Conservation (phyloP, 73 alveolate species). For the Vitrella brassicaformis region DNA sequence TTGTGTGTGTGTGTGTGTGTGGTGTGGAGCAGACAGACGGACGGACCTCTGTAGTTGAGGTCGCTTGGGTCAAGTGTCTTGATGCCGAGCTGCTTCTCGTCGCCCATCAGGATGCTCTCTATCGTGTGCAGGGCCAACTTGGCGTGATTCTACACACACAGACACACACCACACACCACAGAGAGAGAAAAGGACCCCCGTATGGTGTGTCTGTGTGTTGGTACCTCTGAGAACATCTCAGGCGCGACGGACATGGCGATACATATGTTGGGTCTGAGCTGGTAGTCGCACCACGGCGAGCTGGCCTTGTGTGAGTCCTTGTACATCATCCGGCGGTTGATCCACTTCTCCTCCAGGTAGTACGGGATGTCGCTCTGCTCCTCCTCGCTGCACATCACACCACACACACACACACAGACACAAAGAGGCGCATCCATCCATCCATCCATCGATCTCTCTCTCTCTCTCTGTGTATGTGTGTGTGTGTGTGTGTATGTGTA, state of each 20-base stretch:
- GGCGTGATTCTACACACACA: too few species aligned
- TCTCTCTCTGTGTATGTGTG: too few species aligned
- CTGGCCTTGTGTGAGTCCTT: slow-evolving; percentile 46
- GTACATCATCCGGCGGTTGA: slow-evolving; percentile 41
- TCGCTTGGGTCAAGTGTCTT: slow-evolving; percentile 78
- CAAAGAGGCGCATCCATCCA: too few species aligned
- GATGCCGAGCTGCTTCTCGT: slow-evolving; percentile 78
- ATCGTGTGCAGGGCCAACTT: slow-evolving; percentile 45
- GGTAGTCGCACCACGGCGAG: slow-evolving; percentile 55
- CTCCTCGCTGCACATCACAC: too few species aligned
- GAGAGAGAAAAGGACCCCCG: too few species aligned
- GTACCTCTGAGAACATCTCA: slow-evolving; percentile 48
- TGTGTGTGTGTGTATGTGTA: too few species aligned
- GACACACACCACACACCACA: too few species aligned
- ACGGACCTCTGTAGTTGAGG: slow-evolving; percentile 51
- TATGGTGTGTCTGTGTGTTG: neutral
- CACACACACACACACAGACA: too few species aligned
- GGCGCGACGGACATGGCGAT: slow-evolving; percentile 84
- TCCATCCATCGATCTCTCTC: too few species aligned
- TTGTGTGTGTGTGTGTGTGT: too few species aligned
- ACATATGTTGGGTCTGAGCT: slow-evolving; percentile 70
- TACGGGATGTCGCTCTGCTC: slow-evolving; percentile 29
- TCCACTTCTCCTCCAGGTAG: slow-evolving; percentile 43
- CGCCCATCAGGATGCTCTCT: too few species aligned
- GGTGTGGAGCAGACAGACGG: too few species aligned